Conservation (phyloP, 2,329 filamentous ascomycete genomes). For the Teratosphaeria destructans region DNA sequence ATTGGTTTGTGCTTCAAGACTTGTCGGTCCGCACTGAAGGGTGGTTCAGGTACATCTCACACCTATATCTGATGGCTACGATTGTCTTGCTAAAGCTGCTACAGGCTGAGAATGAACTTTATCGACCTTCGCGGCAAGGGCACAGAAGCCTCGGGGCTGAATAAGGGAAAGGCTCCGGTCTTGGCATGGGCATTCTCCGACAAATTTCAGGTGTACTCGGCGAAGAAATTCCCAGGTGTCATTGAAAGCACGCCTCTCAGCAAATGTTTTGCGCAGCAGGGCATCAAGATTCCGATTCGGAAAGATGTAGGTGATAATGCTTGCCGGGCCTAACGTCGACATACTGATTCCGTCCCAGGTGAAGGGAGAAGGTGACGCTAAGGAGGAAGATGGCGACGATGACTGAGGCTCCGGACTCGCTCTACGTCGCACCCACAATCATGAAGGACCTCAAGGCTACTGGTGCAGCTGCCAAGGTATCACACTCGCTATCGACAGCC, state of each 20-base stretch:
- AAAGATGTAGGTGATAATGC: slow-evolving; percentile 55
- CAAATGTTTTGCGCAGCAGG: slow-evolving; percentile 85
- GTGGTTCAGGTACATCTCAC: slow-evolving; percentile 59
- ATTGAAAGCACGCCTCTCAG: slow-evolving; percentile 87
- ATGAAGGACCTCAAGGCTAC: no score
- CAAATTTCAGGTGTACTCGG: slow-evolving; percentile 84
- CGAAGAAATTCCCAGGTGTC: slow-evolving; percentile 96
- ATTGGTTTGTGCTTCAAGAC: slow-evolving; percentile 96
- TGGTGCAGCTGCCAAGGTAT: no score
- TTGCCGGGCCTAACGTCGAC: background rate
- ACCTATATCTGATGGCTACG: background rate
- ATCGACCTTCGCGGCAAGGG: slow-evolving; percentile 61
- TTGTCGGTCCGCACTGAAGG: slow-evolving; percentile 90
- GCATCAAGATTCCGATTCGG: slow-evolving; percentile 91
- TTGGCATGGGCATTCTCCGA: slow-evolving; percentile 80
- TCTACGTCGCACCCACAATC: no score
- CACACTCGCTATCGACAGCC: no score
- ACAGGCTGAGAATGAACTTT: slow-evolving; percentile 60
- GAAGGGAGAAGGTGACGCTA: background rate
- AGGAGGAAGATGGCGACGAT: background rate
- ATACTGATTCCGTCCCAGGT: background rate
- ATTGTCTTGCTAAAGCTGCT: background rate
- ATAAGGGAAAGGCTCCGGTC: slow-evolving; percentile 67
- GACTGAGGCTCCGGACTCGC: background rate
- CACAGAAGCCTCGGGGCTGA: slow-evolving; percentile 41